phyloP scores from a whole-genome alignment of 2,329 filamentous ascomycete genomes.

The Fusarium sp. region DNA sequence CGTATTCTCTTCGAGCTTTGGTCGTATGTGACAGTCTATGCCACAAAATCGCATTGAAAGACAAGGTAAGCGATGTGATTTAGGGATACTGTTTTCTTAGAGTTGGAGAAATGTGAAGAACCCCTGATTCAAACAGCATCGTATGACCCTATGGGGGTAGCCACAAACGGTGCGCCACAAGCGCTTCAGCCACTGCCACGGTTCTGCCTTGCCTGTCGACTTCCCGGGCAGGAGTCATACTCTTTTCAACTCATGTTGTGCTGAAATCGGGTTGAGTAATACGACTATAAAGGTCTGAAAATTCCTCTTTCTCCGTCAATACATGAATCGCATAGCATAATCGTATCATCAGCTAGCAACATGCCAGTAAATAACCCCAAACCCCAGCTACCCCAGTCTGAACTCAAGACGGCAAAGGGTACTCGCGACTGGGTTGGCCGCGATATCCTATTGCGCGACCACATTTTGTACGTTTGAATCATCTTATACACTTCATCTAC shows the following conservation, averaged over 20 bases:
- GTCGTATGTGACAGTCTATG: not conserved
- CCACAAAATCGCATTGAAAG: not conserved
- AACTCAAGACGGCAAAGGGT: not conserved
- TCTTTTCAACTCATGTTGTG: not conserved
- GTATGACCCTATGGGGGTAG: not conserved
- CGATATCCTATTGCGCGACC: not conserved
- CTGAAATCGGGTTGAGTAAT: rapidly evolving
- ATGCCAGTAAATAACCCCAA: not conserved
- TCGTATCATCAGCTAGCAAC: not conserved
- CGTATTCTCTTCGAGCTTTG: not conserved
- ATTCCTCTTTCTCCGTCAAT: not conserved
- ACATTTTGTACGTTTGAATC: not conserved
- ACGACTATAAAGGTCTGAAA: not conserved
- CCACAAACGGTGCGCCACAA: not conserved
- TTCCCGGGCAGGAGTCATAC: not conserved
- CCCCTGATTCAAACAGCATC: not conserved
- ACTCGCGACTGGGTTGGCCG: not conserved
- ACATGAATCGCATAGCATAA: not conserved
- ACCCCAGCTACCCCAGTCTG: not conserved
- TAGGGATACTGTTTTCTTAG: too few species aligned
- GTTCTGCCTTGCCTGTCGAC: not conserved
- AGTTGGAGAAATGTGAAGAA: not conserved
- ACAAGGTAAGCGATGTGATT: not conserved
- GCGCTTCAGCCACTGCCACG: not conserved
- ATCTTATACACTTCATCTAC: rapidly evolving